Evolutionary conservation across 1,284 basidiomycete species (phyloP).

Genomic region (Microbotryum intermedium): DNA sequence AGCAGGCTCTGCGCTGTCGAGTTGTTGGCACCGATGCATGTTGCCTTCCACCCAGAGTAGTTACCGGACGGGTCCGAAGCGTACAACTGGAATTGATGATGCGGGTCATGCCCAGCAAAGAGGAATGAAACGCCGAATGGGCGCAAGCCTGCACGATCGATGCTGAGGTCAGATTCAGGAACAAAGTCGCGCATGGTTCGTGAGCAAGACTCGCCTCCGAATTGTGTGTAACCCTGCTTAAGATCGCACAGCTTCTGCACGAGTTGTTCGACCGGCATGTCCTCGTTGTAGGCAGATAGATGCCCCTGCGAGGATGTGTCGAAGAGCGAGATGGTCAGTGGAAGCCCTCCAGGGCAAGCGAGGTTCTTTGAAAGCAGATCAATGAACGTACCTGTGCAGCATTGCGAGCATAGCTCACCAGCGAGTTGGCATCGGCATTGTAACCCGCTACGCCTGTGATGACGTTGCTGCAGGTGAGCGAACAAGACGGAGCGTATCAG

Average conservation of each 20-base stretch:
- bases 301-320: slow-evolving; percentile 47
- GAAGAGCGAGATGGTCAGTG: neutral
- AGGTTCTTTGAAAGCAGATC: neutral
- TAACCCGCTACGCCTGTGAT: slow-evolving; percentile 90
- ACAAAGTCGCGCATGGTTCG: neutral
- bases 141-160: slow-evolving; percentile 60
- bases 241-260: slow-evolving; percentile 90
- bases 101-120: slow-evolving; percentile 92
- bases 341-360: neutral
- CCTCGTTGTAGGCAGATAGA: slow-evolving; percentile 84
- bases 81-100: slow-evolving; percentile 95
- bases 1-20: slow-evolving; percentile 86
- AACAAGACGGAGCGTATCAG: slow-evolving; percentile 2
- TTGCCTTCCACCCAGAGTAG: slow-evolving; percentile 98
- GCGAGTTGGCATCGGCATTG: slow-evolving; percentile 94
- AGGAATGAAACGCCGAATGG: slow-evolving; percentile 96
- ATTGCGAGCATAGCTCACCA: slow-evolving; percentile 88
- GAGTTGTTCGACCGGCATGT: slow-evolving; percentile 94
- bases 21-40: slow-evolving; percentile 94
- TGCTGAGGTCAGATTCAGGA: neutral
- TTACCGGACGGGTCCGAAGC: slow-evolving; percentile 98
- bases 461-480: slow-evolving; percentile 60
- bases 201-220: slow-evolving; percentile 59
- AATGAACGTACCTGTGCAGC: slow-evolving; percentile 58
- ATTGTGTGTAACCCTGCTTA: slow-evolving; percentile 98